Conservation (phyloP, 371 early-diverging fungal species). For the Dinochytrium kinnereticum region DNA sequence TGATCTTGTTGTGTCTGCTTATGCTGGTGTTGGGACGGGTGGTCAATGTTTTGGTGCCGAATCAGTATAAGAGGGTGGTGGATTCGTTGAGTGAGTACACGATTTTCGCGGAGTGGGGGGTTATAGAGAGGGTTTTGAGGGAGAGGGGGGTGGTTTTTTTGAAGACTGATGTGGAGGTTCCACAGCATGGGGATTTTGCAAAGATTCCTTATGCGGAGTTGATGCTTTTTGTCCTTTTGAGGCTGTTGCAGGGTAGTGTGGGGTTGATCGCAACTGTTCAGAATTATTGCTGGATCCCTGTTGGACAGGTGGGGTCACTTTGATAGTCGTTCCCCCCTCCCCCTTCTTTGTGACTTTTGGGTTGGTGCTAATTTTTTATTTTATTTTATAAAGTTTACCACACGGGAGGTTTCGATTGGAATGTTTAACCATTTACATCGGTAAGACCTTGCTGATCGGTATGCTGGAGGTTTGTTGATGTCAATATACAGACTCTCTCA, state of each 20-base stretch:
- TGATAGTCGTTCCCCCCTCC: too few relatives aligned
- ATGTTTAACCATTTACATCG: slow-evolving; percentile 80
- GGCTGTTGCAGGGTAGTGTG: slow-evolving; percentile 68
- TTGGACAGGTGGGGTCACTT: slow-evolving; percentile 80
- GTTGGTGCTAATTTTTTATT: background rate
- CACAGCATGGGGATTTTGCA: background rate
- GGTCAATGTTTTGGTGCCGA: slow-evolving; percentile 81
- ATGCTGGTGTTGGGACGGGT: slow-evolving; percentile 73
- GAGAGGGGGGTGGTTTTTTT: background rate
- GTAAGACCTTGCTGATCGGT: background rate
- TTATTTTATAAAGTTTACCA: background rate
- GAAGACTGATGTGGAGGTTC: background rate
- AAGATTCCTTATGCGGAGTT: slow-evolving; percentile 57
- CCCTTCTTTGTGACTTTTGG: too few relatives aligned
- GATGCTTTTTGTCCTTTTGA: slow-evolving; percentile 68
- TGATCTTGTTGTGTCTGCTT: slow-evolving; percentile 70
- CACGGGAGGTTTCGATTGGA: slow-evolving; percentile 76
- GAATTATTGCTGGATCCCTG: slow-evolving; percentile 86
- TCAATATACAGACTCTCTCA: slow-evolving; percentile 75
- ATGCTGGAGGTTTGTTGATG: background rate
- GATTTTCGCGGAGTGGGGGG: background rate
- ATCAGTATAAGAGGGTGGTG: slow-evolving; percentile 79
- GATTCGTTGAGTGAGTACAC: slow-evolving; percentile 58
- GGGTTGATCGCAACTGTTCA: slow-evolving; percentile 82
- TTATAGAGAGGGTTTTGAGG: background rate